Conservation (phyloP, 345 rosid species). For the Citrus maxima region DNA sequence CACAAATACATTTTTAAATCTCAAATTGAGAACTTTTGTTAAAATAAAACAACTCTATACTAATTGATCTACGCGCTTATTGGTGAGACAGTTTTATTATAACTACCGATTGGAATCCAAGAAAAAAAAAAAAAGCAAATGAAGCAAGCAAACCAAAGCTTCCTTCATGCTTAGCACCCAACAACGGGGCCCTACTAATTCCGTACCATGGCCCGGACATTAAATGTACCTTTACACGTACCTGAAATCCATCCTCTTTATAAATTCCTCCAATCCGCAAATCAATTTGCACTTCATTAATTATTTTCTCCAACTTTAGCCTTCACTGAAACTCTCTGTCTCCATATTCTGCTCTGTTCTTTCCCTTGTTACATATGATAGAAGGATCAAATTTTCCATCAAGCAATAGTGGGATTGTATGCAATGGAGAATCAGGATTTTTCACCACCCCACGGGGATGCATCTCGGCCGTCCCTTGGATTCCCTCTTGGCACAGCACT, state of each 20-base stretch:
- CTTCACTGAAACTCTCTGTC: not conserved
- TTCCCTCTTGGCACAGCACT: conserved; percentile 96
- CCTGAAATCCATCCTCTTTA: conserved; percentile 22
- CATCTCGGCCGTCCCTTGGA: conserved; percentile 86
- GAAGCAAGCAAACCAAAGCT: conserved; percentile 1
- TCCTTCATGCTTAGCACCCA: not conserved
- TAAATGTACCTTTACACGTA: conserved; percentile 42
- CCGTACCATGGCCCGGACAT: conserved; percentile 53
- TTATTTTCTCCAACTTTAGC: not conserved
- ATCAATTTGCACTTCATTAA: not conserved
- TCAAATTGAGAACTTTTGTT: accelerated
- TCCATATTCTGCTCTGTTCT: not conserved
- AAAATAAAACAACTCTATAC: too few relatives aligned
- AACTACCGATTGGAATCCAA: too few relatives aligned
- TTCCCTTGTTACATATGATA: conserved; percentile 27
- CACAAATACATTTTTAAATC: accelerated
- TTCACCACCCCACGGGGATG: conserved; percentile 71
- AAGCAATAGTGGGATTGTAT: not conserved
- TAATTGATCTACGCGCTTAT: accelerated
- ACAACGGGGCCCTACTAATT: conserved; percentile 25
- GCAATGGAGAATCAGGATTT: conserved; percentile 65
- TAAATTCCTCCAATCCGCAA: conserved; percentile 19
- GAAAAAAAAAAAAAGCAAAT: too few relatives aligned
- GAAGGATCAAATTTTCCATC: conserved; percentile 1
- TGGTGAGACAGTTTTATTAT: too few relatives aligned